Percentiles rank a stretch among this genome's conserved stretches.
phyloP scores from a whole-genome alignment of 768 basidiomycete genomes.

The Fistulinella prunicolor region DNA sequence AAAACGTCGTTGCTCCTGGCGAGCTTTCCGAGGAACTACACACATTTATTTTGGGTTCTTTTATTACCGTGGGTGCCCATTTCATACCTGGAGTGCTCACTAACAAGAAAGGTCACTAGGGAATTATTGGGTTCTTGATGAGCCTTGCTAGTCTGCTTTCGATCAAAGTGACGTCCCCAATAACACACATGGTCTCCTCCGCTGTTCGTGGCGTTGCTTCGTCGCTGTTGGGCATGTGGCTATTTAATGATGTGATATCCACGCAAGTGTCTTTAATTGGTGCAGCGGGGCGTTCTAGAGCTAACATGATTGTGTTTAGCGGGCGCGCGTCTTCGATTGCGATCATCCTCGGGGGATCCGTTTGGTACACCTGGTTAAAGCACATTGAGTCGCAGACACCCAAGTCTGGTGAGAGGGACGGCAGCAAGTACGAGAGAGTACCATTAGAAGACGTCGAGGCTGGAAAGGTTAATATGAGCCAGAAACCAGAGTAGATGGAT shows the following conservation, averaged over 20 bases:
- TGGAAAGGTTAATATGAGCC: conserved; percentile 31
- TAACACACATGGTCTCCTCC: conserved; percentile 96
- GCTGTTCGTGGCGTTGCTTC: conserved; percentile 93
- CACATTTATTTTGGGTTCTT: conserved; percentile 77
- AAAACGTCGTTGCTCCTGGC: conserved; percentile 36
- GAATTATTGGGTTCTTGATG: conserved; percentile 89
- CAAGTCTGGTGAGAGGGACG: conserved; percentile 28
- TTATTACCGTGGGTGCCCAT: conserved; percentile 60
- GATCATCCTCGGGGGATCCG: conserved; percentile 76
- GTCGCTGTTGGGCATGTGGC: conserved; percentile 76
- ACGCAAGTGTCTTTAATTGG: conserved; percentile 45
- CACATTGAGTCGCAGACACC: conserved; percentile 59
- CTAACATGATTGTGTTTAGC: conserved; percentile 36
- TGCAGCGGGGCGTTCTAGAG: background rate
- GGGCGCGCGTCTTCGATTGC: conserved; percentile 80
- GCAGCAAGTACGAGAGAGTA: conserved; percentile 53
- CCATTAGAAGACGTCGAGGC: conserved; percentile 63
- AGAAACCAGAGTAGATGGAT: conserved; percentile 30
- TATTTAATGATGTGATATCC: conserved; percentile 81
- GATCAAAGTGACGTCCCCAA: conserved; percentile 96
- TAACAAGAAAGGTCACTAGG: conserved; percentile 24
- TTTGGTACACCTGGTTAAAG: conserved; percentile 88
- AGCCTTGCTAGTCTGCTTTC: conserved; percentile 89
- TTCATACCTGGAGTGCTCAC: background rate
- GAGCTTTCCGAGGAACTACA: conserved; percentile 42